phyloP scores from a whole-genome alignment of 371 early-diverging fungal species.

The Spiromyces aspiralis region DNA sequence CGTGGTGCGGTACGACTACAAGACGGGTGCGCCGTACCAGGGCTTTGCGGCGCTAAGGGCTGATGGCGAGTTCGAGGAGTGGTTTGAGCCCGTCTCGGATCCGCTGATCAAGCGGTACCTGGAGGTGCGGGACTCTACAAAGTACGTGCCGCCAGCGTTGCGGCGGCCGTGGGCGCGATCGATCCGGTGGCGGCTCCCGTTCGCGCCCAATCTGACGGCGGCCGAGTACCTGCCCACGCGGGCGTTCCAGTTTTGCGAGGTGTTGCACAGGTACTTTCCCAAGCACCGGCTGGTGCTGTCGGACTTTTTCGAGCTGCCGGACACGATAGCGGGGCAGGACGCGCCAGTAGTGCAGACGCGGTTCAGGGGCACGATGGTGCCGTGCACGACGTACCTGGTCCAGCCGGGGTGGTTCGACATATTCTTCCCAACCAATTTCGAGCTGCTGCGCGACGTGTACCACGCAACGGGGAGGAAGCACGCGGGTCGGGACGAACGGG shows the following conservation, averaged over 20 bases:
- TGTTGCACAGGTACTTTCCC: constrained; percentile 63
- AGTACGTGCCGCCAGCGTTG: constrained; percentile 46
- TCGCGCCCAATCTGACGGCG: constrained; percentile 64
- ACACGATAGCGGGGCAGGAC: constrained; percentile 59
- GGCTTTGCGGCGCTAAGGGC: constrained; percentile 65
- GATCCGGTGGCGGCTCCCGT: constrained; percentile 45
- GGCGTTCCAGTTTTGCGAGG: constrained; percentile 52
- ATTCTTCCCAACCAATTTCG: constrained; percentile 94
- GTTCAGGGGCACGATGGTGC: constrained; percentile 74
- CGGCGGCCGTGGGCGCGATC: constrained; percentile 30
- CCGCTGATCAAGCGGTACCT: constrained; percentile 56
- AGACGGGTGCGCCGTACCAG: constrained; percentile 54
- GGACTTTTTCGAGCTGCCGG: constrained; percentile 72
- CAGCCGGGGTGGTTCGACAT: constrained; percentile 97
- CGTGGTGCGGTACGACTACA: constrained; percentile 65
- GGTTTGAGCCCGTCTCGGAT: constrained; percentile 63
- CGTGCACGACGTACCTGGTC: constrained; percentile 86
- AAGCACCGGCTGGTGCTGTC: constrained; percentile 73
- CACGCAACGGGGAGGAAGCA: constrained; percentile 18
- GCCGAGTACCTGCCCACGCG: constrained; percentile 90
- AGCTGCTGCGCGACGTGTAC: constrained; percentile 63
- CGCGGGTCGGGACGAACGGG: neutral
- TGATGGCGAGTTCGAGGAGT: constrained; percentile 68
- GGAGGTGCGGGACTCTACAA: constrained; percentile 33
- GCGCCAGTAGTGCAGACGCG: constrained; percentile 93